Evolutionary conservation across 306 rosid species (phyloP), one percentile per base, ranked within the genome.

Genomic region (Benincasa hispida): DNA sequence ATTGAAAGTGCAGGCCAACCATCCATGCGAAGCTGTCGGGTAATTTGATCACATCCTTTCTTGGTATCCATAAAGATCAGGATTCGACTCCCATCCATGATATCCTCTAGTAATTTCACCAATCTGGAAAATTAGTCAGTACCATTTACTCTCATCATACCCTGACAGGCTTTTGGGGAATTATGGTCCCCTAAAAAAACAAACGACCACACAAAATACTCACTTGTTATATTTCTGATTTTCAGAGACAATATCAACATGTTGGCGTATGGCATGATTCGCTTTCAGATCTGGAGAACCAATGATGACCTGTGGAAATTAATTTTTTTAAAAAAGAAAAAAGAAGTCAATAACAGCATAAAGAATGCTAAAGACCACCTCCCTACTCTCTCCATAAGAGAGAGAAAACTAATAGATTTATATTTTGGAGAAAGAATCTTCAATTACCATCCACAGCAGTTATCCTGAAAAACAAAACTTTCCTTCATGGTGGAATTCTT

Each of bases 1-100:
- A 92, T 94, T 34, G 99, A 92, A 61, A 94, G 97, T 65, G 99
- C 99, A 27, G 98, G 99, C 99, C 99, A 92, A 65, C 98, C 99
- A 88, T 94, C 99, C 97, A 90, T 94, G 78, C 93, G 97, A 79
- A 90, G 99, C 83, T 92, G 96, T 70, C 96, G 82, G 17, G 99
- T 94, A 73, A 89, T 87, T 79, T 92, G 99, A 86, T 94, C 99
- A 78, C 99, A 92, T 74, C 97, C 99, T 85, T 94, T 94, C 82
- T 94, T 94, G 48, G 97, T 94, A 85, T 94, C 97, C 99, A 94
- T 91, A 84, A 94, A 94, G 77, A 94, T 88, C 77, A 94, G 82
- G 86, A 94, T 94, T 79, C 99, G 87, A 82, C 99, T 94, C 62
- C 97, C 97, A 86, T 94, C 98, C 97, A 94, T 94, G 79, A 92